Conservation (phyloP, 805 yeast species). For the Zygotorulaspora florentina region DNA sequence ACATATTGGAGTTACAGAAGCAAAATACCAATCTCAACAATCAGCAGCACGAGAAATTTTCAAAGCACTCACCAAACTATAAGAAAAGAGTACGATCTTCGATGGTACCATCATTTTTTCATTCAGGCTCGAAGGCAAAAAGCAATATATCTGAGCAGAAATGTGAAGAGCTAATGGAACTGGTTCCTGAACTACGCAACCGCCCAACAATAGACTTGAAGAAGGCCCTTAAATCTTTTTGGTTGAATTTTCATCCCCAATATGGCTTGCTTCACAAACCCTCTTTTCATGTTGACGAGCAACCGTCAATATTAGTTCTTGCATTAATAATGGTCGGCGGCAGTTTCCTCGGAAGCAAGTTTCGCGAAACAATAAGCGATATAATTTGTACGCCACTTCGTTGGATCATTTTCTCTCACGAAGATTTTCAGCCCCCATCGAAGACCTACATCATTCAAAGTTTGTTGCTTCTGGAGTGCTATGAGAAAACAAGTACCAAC, state of each 20-base stretch:
- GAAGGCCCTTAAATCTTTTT: conserved; percentile 37
- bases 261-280: conserved; percentile 46
- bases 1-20: conserved; percentile 17
- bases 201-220: conserved; percentile 16
- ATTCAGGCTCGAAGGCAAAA: conserved; percentile 21
- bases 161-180: conserved; percentile 8
- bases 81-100: conserved; percentile 17
- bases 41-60: not conserved
- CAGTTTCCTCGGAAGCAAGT: conserved; percentile 35
- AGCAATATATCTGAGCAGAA: conserved; percentile 16
- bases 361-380: conserved; percentile 27
- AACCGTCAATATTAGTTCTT: conserved; percentile 49
- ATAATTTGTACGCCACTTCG: conserved; percentile 50
- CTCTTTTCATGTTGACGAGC: conserved; percentile 45
- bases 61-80: conserved; percentile 2
- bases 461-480: conserved; percentile 67
- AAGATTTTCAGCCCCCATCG: conserved; percentile 74
- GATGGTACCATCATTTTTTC: conserved; percentile 21
- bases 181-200: conserved; percentile 22
- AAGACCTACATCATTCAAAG: conserved; percentile 73
- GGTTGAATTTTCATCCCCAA: conserved; percentile 55
- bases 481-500: conserved; percentile 68
- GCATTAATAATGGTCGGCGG: conserved; percentile 58
- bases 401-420: conserved; percentile 63
- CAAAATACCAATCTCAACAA: conserved; percentile 5